Conservation (phyloP, 2,329 filamentous ascomycete species). For the Niveomyces coronatus region DNA sequence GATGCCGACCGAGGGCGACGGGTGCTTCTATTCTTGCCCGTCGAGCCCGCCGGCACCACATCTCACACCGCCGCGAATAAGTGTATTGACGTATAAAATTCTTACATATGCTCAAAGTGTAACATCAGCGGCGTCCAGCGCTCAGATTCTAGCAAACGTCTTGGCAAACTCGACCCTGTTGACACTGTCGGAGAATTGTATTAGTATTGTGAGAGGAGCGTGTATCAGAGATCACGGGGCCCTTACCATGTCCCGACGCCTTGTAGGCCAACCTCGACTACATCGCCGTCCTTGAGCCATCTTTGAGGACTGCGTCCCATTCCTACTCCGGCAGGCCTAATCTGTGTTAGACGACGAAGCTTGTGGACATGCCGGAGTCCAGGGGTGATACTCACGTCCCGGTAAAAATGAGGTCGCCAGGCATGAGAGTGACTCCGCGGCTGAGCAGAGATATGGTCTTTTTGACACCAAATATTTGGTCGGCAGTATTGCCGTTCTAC, state of each 20-base stretch:
- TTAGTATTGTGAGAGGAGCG: constrained; percentile 3
- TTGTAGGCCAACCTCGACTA: constrained; percentile 59
- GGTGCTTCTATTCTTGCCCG: constrained; percentile 10
- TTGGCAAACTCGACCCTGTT: constrained; percentile 23
- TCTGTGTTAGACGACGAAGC: constrained; percentile 21
- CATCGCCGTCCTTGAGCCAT: constrained; percentile 61
- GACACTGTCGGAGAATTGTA: constrained; percentile 13
- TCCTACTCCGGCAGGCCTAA: constrained; percentile 61
- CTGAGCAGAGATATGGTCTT: constrained; percentile 50
- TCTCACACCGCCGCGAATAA: constrained; percentile 8
- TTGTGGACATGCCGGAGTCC: neutral
- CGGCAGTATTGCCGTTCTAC: constrained; percentile 42
- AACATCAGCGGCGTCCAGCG: neutral
- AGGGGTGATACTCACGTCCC: constrained; percentile 39
- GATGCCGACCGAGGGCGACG: constrained; percentile 6
- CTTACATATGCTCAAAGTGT: constrained; percentile 6
- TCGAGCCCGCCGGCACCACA: constrained; percentile 7
- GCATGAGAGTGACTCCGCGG: constrained; percentile 50
- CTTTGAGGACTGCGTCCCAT: constrained; percentile 57
- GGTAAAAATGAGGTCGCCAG: constrained; percentile 57
- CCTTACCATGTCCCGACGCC: constrained; percentile 47
- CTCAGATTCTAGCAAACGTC: constrained; percentile 17
- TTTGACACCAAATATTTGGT: constrained; percentile 54
- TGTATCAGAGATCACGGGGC: neutral
- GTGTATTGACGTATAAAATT: constrained; percentile 9